Evolutionary conservation across 2,329 filamentous ascomycete species (phyloP), one percentile per base, ranked within the genome.

Genomic region (Exophiala oligosperma): DNA sequence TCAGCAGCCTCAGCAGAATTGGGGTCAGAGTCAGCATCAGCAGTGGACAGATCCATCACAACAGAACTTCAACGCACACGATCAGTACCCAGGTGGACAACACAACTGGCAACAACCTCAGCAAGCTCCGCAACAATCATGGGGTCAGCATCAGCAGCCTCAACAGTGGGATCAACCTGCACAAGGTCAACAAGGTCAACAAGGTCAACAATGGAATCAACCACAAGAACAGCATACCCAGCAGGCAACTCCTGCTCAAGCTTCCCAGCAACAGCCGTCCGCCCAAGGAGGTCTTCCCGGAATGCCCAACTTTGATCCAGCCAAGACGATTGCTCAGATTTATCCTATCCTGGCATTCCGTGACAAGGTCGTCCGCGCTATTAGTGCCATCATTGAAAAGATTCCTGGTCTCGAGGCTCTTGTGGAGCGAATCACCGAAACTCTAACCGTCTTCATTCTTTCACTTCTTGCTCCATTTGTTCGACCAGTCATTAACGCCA

Each of bases 291-390:
- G 84, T 12, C 84, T 92, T 8, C 89, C 88, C 21, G 91, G 89
- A 4, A 90, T 92, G 80, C 88, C 85, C 67, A 79, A 82, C 69
- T 90, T 95, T 59, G 92, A 97, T 68, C 88, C 90, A 0, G 83
- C 90, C 66, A 87, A 91, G 73, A 88, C 87, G 0, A 83, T 88
- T 12, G 79, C 82, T 40, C 86, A 95, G 75, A 97, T 99, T 64
- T 97, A 97, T 69, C 94, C 94, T 0, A 96, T 99, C 60, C 82
- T 99, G 0, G 84, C 90, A 60, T 99, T 97, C 79, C 85, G 93
- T 59, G 94, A 99, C 78, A 94, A 89, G 69, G 92, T 99, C 54
- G 92, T 97, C 51, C 91, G 91, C 66, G 84, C 87, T 41, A 92
- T 99, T 73, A 91, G 86, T 69, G 84, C 85, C 40, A 88, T 92